These are phyloP conservation scores for Anthracocystis walkeri DNA, from an alignment of 1,284 basidiomycete species.

Conservation along the genomic window DNA sequence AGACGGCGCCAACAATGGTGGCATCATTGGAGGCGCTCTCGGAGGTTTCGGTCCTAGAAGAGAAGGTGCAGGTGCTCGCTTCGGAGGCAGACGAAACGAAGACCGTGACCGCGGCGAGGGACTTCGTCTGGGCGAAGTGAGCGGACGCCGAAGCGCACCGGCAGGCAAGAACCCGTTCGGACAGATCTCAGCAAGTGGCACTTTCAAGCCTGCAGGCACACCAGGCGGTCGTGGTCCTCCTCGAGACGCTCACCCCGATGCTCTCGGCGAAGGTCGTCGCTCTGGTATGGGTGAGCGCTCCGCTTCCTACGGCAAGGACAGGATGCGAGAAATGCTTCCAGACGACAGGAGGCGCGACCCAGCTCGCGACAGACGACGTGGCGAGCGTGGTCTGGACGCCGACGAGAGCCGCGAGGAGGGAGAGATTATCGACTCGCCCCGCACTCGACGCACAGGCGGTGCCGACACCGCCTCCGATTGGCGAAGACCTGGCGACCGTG, in stretches of 20 bases:
- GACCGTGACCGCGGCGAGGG: conserved; percentile 50
- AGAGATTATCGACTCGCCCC: conserved; percentile 52
- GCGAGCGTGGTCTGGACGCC: conserved; percentile 38
- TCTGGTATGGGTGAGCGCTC: conserved; percentile 49
- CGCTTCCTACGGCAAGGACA: conserved; percentile 47
- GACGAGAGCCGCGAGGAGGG: conserved; percentile 52
- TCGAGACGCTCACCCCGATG: conserved; percentile 31
- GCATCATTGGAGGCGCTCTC: conserved; percentile 49
- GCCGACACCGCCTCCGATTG: conserved; percentile 51
- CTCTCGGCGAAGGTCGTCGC: conserved; percentile 33
- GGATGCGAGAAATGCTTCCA: conserved; percentile 43
- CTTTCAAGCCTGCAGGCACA: conserved; percentile 61
- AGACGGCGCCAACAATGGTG: conserved; percentile 31
- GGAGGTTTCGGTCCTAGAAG: conserved; percentile 48
- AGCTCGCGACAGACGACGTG: conserved; percentile 34
- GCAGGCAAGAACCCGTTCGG: conserved; percentile 65
- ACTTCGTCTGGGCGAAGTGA: conserved; percentile 40
- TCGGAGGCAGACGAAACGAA: conserved; percentile 48
- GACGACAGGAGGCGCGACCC: conserved; percentile 44
- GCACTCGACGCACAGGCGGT: conserved; percentile 47
- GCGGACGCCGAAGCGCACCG: conserved; percentile 39
- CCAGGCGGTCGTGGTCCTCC: conserved; percentile 27
- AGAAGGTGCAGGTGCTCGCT: conserved; percentile 48
- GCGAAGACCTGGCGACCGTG: conserved; percentile 47
- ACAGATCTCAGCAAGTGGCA: conserved; percentile 60